phyloP scores from a whole-genome alignment of 1,284 basidiomycete species.

The Malassezia yamatoensis region DNA sequence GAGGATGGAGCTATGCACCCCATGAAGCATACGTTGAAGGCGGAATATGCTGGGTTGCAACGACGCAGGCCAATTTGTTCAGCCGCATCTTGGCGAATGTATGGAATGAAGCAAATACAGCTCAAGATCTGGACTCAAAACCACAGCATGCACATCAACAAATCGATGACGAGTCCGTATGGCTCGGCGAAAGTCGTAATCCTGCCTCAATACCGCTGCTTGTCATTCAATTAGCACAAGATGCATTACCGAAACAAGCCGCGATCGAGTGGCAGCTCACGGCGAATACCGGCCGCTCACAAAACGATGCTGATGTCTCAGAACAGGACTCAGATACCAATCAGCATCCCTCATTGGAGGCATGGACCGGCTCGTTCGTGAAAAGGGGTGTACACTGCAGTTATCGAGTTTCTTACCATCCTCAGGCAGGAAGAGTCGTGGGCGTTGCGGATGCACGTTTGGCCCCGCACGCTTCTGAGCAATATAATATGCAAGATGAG shows the following conservation, averaged over 20 bases:
- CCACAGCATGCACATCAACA: slow-evolving; percentile 8
- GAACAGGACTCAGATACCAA: not conserved
- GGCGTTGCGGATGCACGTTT: not conserved
- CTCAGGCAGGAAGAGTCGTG: not conserved
- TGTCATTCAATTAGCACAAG: slow-evolving; percentile 20
- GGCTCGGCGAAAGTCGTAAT: slow-evolving; percentile 4
- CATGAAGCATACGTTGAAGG: slow-evolving; percentile 33
- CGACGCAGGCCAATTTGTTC: not conserved
- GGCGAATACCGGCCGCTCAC: slow-evolving; percentile 28
- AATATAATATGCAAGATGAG: not conserved
- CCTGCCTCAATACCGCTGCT: slow-evolving; percentile 20
- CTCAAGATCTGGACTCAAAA: not conserved
- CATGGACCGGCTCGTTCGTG: slow-evolving; percentile 4
- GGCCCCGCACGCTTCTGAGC: not conserved
- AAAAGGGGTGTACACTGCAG: not conserved
- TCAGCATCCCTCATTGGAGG: not conserved
- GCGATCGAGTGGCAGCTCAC: slow-evolving; percentile 43
- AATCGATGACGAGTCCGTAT: not conserved
- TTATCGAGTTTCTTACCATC: not conserved
- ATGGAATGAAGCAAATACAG: slow-evolving; percentile 4
- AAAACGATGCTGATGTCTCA: not conserved
- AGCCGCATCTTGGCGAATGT: slow-evolving; percentile 12
- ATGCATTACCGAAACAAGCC: slow-evolving; percentile 26
- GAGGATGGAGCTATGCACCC: slow-evolving; percentile 19
- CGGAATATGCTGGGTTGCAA: slow-evolving; percentile 43